Evolutionary conservation across 345 rosid species (phyloP).

Genomic region (Dimocarpus longan): DNA sequence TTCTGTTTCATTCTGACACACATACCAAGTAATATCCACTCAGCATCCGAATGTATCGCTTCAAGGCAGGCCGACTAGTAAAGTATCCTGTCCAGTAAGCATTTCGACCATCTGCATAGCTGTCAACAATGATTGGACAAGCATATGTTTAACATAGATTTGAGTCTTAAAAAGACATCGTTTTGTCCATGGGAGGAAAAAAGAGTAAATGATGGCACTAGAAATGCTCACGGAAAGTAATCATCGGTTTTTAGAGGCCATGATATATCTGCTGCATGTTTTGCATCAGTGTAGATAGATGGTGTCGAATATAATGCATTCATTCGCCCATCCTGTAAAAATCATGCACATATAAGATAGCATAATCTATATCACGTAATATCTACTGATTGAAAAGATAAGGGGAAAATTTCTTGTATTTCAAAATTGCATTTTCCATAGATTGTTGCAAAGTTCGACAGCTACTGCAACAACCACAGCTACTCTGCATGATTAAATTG

Average conservation of each 20-base stretch:
- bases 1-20: neutral
- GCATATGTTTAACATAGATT: neutral
- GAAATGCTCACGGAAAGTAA: conserved; percentile 71
- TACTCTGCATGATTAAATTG: no score
- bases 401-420: neutral
- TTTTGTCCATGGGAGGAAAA: neutral
- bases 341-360: conserved; percentile 6
- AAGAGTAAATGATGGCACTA: neutral
- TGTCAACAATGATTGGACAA: conserved; percentile 36
- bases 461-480: no score
- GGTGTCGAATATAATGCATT: conserved; percentile 90
- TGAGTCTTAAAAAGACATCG: neutral
- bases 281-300: conserved; percentile 75
- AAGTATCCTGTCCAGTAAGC: conserved; percentile 95
- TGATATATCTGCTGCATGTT: conserved; percentile 56
- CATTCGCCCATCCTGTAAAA: conserved; percentile 69
- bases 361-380: neutral
- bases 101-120: conserved; percentile 65
- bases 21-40: conserved; percentile 91
- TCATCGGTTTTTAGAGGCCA: conserved; percentile 90
- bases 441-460: no score
- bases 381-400: neutral
- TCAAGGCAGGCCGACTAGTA: conserved; percentile 81
- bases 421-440: no score
- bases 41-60: conserved; percentile 67